These are phyloP conservation scores for Brassica juncea DNA, from an alignment of 345 rosid genomes.

Conservation along the genomic window DNA sequence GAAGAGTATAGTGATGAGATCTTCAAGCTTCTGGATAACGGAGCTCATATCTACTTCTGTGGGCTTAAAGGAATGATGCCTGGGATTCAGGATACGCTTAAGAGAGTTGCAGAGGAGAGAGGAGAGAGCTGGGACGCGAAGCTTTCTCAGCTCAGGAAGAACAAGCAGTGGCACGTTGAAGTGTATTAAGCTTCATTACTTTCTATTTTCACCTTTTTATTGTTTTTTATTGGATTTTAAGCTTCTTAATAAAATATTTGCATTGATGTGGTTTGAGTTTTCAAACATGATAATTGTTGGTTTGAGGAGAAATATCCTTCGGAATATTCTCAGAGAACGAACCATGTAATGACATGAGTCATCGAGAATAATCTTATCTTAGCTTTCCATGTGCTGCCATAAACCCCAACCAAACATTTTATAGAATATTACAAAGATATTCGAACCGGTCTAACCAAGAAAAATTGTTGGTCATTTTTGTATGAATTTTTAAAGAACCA, in stretches of 20 bases:
- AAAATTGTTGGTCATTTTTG: not conserved
- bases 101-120: constrained; percentile 87
- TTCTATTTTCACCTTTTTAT: not conserved
- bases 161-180: constrained; percentile 99
- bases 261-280: constrained; percentile 4
- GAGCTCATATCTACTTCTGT: constrained; percentile 96
- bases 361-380: constrained; percentile 14
- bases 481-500: not conserved
- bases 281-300: constrained; percentile 17
- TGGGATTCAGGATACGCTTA: constrained; percentile 89
- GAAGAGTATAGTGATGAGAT: constrained; percentile 93
- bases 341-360: constrained; percentile 2
- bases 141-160: constrained; percentile 96
- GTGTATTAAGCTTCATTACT: constrained; percentile 52
- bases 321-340: constrained; percentile 29
- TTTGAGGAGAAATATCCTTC: not conserved
- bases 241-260: constrained; percentile 22
- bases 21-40: constrained; percentile 83
- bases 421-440: constrained; percentile 4
- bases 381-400: constrained; percentile 10
- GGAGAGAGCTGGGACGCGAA: constrained; percentile 93
- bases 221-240: constrained; percentile 21
- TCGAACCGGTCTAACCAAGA: not conserved
- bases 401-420: constrained; percentile 17
- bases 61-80: constrained; percentile 99